These are phyloP conservation scores for Phytophthora pluvialis DNA, from an alignment of 352 stramenopile species.

Conservation along the genomic window DNA sequence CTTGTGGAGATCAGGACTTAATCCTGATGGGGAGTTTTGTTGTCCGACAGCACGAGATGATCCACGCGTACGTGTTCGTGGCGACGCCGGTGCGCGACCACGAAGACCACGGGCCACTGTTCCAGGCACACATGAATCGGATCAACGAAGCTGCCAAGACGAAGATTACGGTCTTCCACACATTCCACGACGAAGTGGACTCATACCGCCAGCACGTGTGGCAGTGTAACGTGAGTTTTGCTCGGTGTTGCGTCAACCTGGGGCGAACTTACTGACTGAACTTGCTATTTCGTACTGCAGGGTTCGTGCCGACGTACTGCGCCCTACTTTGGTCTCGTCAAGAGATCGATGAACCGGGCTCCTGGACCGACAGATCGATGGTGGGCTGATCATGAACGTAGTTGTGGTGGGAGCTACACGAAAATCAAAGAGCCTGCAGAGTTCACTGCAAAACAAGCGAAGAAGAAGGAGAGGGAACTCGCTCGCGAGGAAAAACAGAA, in stretches of 20 bases:
- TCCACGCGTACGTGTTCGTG: constrained; percentile 91
- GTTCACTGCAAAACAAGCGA: constrained; percentile 60
- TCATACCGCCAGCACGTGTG: constrained; percentile 86
- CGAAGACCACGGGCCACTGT: constrained; percentile 85
- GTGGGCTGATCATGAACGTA: constrained; percentile 74
- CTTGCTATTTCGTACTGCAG: constrained; percentile 32
- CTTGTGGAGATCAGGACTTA: background rate
- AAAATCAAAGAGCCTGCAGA: constrained; percentile 78
- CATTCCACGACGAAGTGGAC: constrained; percentile 91
- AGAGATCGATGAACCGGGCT: constrained; percentile 88
- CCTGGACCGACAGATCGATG: constrained; percentile 75
- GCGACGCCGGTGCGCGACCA: constrained; percentile 79
- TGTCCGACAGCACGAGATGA: constrained; percentile 85
- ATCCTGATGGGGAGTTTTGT: background rate
- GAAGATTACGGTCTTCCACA: constrained; percentile 90
- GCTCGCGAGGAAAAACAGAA: constrained; percentile 34
- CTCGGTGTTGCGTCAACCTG: background rate
- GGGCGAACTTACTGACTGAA: background rate
- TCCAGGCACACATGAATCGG: constrained; percentile 82
- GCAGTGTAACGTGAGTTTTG: constrained; percentile 74
- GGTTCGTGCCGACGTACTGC: constrained; percentile 59
- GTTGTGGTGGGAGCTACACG: constrained; percentile 70
- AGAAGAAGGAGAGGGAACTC: constrained; percentile 52
- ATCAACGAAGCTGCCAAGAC: constrained; percentile 74
- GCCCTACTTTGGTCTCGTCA: constrained; percentile 88